Conservation (phyloP, 805 yeast genomes). For the Metschnikowia bowlesiae region DNA sequence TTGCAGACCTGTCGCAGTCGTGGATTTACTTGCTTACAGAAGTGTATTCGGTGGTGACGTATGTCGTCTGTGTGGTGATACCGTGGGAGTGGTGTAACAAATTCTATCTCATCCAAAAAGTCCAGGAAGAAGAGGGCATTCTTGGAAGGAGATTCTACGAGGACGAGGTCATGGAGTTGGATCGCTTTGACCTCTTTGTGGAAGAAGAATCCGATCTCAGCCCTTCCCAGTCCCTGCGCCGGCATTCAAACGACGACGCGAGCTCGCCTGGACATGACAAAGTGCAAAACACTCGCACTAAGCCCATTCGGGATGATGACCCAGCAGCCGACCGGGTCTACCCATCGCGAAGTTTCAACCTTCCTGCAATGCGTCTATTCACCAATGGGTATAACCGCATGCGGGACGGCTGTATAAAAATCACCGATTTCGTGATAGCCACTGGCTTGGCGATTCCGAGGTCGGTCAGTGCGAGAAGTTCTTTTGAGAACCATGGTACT, state of each 20-base stretch:
- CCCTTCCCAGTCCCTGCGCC: not conserved
- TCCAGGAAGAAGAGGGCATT: constrained; percentile 63
- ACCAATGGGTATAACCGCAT: constrained; percentile 3
- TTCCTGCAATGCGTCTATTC: not conserved
- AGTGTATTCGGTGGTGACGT: constrained; percentile 67
- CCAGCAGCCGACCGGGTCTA: too few species aligned
- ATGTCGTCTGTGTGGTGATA: constrained; percentile 63
- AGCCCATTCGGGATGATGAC: not conserved
- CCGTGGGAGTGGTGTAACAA: constrained; percentile 87
- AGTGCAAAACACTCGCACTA: not conserved
- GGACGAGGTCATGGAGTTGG: constrained; percentile 50
- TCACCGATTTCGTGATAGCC: constrained; percentile 52
- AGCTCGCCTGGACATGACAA: not conserved
- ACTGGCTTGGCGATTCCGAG: constrained; percentile 57
- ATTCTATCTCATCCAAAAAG: constrained; percentile 51
- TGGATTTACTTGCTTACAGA: constrained; percentile 76
- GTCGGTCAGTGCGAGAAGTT: constrained; percentile 35
- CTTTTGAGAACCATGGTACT: not conserved
- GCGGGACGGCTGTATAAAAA: constrained; percentile 36
- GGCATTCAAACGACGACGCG: not conserved
- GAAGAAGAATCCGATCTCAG: constrained; percentile 26
- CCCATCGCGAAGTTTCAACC: not conserved
- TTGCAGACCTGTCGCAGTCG: constrained; percentile 69
- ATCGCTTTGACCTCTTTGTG: constrained; percentile 35
- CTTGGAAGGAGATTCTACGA: constrained; percentile 73